Evolutionary conservation across 768 basidiomycete species (phyloP).

Genomic region (Neoboletus magnificus): DNA sequence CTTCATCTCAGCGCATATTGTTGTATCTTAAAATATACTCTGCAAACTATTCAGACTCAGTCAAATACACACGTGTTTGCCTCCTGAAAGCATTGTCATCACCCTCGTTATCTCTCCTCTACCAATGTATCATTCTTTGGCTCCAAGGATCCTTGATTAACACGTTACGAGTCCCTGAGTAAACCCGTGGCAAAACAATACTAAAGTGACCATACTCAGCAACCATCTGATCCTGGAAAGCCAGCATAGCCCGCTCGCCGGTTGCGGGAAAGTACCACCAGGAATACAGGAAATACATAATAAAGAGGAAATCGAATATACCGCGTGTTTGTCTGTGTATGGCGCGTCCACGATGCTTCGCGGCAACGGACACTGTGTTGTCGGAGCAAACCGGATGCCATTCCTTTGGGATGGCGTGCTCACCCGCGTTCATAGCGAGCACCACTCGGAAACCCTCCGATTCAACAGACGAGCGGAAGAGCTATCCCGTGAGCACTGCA

Average conservation of each 20-base stretch:
- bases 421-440: background rate
- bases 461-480: background rate
- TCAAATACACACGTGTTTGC: background rate
- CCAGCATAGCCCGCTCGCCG: background rate
- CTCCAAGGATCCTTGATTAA: background rate
- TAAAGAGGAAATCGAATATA: background rate
- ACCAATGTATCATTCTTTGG: background rate
- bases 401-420: background rate
- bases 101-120: background rate
- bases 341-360: background rate
- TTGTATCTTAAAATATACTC: background rate
- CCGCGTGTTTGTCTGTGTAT: background rate
- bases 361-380: background rate
- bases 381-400: background rate
- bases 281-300: background rate
- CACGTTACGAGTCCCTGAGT: background rate
- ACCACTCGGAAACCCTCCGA: background rate
- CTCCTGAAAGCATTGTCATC: background rate
- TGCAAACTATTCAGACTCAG: background rate
- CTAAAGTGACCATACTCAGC: conserved; percentile 1
- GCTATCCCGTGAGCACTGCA: background rate
- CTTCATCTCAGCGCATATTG: background rate
- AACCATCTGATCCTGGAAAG: background rate
- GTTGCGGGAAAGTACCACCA: background rate
- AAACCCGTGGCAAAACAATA: background rate